Conservation (phyloP, 139 green algal species). For the Chlorella sp. region DNA sequence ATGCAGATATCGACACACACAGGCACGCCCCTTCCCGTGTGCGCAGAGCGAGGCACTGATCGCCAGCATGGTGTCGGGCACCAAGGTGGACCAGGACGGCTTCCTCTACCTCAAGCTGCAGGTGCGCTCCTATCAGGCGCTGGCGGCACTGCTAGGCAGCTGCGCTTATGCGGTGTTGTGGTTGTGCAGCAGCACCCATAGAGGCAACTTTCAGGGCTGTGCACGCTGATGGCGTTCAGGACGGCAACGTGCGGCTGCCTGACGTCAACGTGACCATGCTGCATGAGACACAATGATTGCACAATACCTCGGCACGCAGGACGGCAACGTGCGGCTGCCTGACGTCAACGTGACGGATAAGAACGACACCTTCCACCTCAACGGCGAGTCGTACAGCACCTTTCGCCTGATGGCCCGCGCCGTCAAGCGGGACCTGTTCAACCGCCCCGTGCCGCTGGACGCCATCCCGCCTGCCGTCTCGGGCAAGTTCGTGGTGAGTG, state of each 20-base stretch:
- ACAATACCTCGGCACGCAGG: no score
- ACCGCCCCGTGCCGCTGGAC: constrained; percentile 18
- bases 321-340: constrained; percentile 38
- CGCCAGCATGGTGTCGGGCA: background rate
- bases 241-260: constrained; percentile 38
- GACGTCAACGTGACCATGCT: constrained; percentile 39
- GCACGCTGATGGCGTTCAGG: no score
- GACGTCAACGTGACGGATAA: constrained; percentile 43
- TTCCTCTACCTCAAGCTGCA: constrained; percentile 13
- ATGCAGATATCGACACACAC: no score
- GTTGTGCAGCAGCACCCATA: no score
- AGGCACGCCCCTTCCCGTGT: no score
- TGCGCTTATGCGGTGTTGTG: no score
- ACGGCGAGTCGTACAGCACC: constrained; percentile 26
- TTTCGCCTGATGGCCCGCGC: constrained; percentile 41
- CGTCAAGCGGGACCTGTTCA: constrained; percentile 25
- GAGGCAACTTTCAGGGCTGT: no score
- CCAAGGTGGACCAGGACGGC: background rate
- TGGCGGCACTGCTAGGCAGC: no score
- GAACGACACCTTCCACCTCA: constrained; percentile 47
- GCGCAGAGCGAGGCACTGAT: constrained; percentile 26
- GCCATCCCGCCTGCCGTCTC: constrained; percentile 30
- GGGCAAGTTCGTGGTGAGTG: constrained; percentile 41
- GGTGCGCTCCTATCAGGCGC: no score
- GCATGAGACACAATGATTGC: no score